Evolutionary conservation across 345 rosid species (phyloP).

Genomic region (Moricandia arvensis): DNA sequence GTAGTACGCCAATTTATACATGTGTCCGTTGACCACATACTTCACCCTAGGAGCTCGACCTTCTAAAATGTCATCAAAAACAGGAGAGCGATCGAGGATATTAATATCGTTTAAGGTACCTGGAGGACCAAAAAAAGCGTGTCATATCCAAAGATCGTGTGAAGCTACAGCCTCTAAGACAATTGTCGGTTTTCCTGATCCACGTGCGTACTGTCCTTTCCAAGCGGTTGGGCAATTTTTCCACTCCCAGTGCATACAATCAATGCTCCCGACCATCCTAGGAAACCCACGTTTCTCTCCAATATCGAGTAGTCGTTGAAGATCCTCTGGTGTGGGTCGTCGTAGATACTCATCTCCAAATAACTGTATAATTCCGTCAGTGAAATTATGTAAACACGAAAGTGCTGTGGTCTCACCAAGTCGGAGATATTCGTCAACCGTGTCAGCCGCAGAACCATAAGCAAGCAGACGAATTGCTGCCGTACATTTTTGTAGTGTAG

Average conservation of each 20-base stretch:
- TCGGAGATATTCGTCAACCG: not conserved
- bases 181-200: too few species aligned
- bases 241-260: not conserved
- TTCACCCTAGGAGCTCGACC: not conserved
- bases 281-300: not conserved
- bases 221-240: too few species aligned
- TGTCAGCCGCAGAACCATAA: not conserved
- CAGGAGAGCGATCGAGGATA: not conserved
- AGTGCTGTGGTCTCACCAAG: not conserved
- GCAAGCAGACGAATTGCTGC: not conserved
- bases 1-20: too few species aligned
- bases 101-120: not conserved
- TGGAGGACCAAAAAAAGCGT: not conserved
- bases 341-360: not conserved
- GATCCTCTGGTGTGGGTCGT: not conserved
- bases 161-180: too few species aligned
- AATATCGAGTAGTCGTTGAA: not conserved
- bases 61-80: not conserved
- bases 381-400: too few species aligned
- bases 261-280: not conserved
- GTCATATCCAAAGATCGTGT: too few species aligned
- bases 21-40: not conserved
- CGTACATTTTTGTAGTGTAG: too few species aligned
- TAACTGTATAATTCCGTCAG: not conserved
- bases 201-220: too few species aligned